Percentiles rank a stretch among this genome's conserved stretches.
phyloP scores from a whole-genome alignment of 768 basidiomycete species.

The Agaricus blazei region DNA sequence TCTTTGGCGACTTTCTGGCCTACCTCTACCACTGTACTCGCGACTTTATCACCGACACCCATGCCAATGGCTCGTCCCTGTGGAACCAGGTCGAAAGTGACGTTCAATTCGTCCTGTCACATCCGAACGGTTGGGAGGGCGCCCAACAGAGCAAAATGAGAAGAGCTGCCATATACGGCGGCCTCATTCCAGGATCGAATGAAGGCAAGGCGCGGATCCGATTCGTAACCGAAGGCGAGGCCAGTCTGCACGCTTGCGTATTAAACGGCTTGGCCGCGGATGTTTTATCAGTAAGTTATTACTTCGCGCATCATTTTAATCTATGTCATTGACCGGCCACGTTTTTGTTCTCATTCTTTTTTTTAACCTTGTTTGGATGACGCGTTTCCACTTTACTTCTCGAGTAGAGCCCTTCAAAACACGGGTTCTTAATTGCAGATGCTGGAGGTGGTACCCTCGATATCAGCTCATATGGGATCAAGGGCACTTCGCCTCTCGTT shows the following conservation, averaged over 20 bases:
- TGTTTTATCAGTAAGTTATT: constrained; percentile 57
- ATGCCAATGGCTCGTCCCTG: constrained; percentile 64
- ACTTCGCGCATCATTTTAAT: not conserved
- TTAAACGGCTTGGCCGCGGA: constrained; percentile 73
- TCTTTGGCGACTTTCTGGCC: constrained; percentile 74
- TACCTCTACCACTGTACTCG: constrained; percentile 74
- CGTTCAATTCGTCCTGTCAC: constrained; percentile 71
- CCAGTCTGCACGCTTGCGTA: constrained; percentile 78
- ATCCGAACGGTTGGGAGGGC: constrained; percentile 82
- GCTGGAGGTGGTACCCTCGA: constrained; percentile 81
- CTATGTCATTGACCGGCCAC: too few relatives aligned
- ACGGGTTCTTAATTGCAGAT: constrained; percentile 77
- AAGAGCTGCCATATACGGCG: constrained; percentile 64
- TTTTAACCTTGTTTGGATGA: not conserved
- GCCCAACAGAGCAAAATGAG: constrained; percentile 77
- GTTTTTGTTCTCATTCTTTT: too few relatives aligned
- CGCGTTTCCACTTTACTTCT: constrained; percentile 3
- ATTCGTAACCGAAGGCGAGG: constrained; percentile 82
- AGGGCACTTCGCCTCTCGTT: constrained; percentile 60
- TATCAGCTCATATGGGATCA: constrained; percentile 76
- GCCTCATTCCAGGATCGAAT: constrained; percentile 70
- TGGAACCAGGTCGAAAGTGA: constrained; percentile 69
- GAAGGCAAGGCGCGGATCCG: constrained; percentile 68
- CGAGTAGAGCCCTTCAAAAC: constrained; percentile 60
- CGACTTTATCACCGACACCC: constrained; percentile 75